A percentile compares a stretch with the other conserved stretches of the same genome.
phyloP scores from a whole-genome alignment of 148 eudicot genomes.

The Cornus kousa region DNA sequence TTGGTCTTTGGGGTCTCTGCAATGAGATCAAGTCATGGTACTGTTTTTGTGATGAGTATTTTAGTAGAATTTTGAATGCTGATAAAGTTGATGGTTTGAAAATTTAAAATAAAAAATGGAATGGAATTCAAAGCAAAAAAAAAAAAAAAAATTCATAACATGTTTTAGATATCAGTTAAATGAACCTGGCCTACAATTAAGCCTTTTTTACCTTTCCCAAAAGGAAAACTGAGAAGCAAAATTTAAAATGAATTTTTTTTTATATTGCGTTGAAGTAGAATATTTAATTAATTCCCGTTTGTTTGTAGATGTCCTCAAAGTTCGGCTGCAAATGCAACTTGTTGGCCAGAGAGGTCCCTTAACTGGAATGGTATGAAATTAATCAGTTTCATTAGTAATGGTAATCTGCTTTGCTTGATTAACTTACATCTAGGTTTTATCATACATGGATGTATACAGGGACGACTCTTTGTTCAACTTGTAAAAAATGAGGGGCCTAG shows the following conservation, averaged over 20 bases:
- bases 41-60: too few species aligned
- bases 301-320: constrained; percentile 90
- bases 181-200: background rate
- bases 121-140: too few species aligned
- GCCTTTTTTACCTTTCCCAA: background rate
- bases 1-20: too few species aligned
- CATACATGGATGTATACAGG: constrained; percentile 36
- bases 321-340: constrained; percentile 96
- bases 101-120: too few species aligned
- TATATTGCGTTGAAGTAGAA: background rate
- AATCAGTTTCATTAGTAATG: background rate
- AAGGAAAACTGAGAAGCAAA: background rate
- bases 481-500: constrained; percentile 70
- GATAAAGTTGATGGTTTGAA: too few species aligned
- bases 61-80: too few species aligned
- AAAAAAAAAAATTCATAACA: too few species aligned
- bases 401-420: background rate
- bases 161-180: background rate
- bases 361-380: constrained; percentile 69
- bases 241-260: too few species aligned
- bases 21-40: too few species aligned
- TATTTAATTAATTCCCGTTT: constrained; percentile 10
- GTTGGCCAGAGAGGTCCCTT: constrained; percentile 91
- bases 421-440: background rate
- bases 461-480: constrained; percentile 52